Base-by-base conservation (phyloP, 2,329 filamentous ascomycete species). In the Lasiodiplodia sp. region DNA sequence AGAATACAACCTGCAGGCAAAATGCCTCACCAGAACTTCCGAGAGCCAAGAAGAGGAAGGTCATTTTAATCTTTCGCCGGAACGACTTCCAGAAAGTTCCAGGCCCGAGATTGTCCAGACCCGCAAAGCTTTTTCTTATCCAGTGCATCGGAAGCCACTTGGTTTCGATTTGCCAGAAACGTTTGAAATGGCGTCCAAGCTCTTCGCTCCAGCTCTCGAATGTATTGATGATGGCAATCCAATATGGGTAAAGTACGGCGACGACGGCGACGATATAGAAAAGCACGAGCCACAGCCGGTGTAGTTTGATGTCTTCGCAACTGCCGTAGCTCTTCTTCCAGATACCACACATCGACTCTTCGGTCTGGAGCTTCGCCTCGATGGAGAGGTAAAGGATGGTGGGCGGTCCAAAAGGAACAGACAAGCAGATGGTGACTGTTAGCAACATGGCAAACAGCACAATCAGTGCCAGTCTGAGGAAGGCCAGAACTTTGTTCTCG, bases 401-500 rank as follows among this genome's bases (percentile, higher is more conserved):
- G 2, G 51, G 47, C 25, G 52, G 65, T 1, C 38, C 34, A 14
- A 67, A 67, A 1, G 65, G 52, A 14, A 77, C 75, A 1, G 73
- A 71, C 1, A 75, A 71, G 25, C 75, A 70, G 74, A 77, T 76
- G 23, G 75, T 76, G 0, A 70, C 68, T 21, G 77, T 68, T 4
- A 77, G 69, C 51, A 76, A 76, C 2, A 73, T 23, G 1, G 76
- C 73, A 52, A 77, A 78, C 37, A 71, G n/a, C 14, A 76, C 66
- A 55, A 77, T 72, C 25, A 77, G 70, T 0, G 72, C 71, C 52
- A 78, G 71, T 5, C 76, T 73, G 10, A 75, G 73, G 18, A 73
- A 76, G 0, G 75, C 75, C 16, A 76, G 74, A 60, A 75, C 69
- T 53, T 71, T 73, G 69, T 78, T 75, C 11, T 72, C 74, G 10